These are phyloP conservation scores for Triadica sebifera DNA, from an alignment of 345 rosid species.

Conservation along the genomic window DNA sequence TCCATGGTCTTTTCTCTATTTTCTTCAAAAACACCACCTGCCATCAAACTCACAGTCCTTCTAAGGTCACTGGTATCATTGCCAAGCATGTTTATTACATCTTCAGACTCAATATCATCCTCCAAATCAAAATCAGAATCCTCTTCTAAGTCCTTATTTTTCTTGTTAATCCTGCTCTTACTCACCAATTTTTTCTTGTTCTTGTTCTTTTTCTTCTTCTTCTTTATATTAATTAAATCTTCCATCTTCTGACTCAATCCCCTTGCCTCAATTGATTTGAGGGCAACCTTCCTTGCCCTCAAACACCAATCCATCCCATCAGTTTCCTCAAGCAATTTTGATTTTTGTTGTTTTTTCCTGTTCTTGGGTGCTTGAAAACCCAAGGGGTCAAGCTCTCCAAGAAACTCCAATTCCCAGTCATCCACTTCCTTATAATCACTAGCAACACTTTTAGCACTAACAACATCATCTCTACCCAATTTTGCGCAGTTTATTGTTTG, in stretches of 20 bases:
- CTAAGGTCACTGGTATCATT: conserved; percentile 37
- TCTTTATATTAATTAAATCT: conserved; percentile 49
- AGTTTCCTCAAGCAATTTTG: conserved; percentile 46
- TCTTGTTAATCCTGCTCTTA: conserved; percentile 32
- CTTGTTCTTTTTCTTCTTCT: conserved; percentile 54
- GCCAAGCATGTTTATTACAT: conserved; percentile 18
- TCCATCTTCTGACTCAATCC: conserved; percentile 55
- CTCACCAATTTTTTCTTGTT: conserved; percentile 44
- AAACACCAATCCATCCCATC: conserved; percentile 94
- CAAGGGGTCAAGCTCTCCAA: conserved; percentile 69
- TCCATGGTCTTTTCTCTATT: conserved; percentile 60
- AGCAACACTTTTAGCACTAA: conserved; percentile 15
- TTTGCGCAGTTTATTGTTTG: conserved; percentile 17
- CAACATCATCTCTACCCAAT: conserved; percentile 22
- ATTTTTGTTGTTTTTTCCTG: conserved; percentile 48
- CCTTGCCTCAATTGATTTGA: conserved; percentile 70
- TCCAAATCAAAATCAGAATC: conserved; percentile 39
- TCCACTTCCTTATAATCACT: conserved; percentile 27
- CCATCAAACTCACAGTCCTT: conserved; percentile 52
- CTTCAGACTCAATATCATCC: conserved; percentile 32
- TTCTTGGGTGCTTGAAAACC: conserved; percentile 57
- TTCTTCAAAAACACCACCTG: conserved; percentile 69
- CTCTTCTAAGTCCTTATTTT: conserved; percentile 33
- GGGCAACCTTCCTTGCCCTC: conserved; percentile 72
- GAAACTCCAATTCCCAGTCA: conserved; percentile 74